Conservation (phyloP, 78 protist species). For the Parvularia atlantis region DNA sequence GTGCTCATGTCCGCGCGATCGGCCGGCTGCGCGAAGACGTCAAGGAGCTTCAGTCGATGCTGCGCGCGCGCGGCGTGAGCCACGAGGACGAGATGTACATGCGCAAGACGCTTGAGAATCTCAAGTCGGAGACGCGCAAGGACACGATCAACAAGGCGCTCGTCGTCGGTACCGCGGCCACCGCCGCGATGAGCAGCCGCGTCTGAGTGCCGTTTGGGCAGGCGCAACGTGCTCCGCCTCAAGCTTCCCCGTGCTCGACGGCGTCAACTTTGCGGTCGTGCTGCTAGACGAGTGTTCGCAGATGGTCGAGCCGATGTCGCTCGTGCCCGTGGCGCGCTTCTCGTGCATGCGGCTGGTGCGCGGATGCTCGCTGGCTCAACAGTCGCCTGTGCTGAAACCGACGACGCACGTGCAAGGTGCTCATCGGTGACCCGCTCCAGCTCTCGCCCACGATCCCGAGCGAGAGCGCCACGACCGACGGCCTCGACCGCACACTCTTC, state of each 20-base stretch:
- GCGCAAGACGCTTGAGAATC: not conserved
- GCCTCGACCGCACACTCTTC: constrained; percentile 60
- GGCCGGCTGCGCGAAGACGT: constrained; percentile 13
- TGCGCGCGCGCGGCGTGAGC: not conserved
- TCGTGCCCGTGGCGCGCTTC: constrained; percentile 45
- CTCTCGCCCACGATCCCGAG: constrained; percentile 44
- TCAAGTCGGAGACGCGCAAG: constrained; percentile 9
- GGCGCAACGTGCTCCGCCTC: constrained; percentile 64
- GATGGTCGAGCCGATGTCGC: constrained; percentile 55
- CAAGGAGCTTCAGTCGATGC: constrained; percentile 23
- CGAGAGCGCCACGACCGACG: not conserved
- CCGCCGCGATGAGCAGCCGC: too few relatives aligned
- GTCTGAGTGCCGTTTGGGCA: too few relatives aligned
- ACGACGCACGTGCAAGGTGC: not conserved
- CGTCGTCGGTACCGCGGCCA: too few relatives aligned
- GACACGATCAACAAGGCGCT: constrained; percentile 9
- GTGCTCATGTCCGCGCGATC: not conserved
- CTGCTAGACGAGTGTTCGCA: constrained; percentile 67
- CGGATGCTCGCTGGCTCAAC: not conserved
- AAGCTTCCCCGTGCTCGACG: constrained; percentile 42
- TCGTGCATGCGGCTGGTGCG: constrained; percentile 17
- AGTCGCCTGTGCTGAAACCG: not conserved
- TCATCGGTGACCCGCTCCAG: constrained; percentile 75
- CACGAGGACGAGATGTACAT: not conserved
- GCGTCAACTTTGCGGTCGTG: constrained; percentile 38